Conservation (phyloP, 768 basidiomycete genomes). For the Suillus weaverae region DNA sequence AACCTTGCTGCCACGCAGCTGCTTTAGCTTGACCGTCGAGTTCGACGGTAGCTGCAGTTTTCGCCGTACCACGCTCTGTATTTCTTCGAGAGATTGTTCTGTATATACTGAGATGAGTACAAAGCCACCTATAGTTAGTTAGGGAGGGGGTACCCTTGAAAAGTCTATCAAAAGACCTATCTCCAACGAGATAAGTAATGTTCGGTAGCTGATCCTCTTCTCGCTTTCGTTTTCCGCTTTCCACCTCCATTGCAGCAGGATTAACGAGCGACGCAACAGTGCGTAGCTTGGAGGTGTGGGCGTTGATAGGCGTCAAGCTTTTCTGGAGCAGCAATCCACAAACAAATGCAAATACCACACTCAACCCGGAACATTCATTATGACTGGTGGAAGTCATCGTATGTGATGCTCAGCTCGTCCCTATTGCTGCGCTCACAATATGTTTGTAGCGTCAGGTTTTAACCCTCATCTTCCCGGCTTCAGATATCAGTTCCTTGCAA, state of each 20-base stretch:
- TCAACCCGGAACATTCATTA: conserved; percentile 26
- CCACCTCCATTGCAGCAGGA: conserved; percentile 19
- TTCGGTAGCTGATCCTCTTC: conserved; percentile 22
- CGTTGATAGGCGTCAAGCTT: not conserved
- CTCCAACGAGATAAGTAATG: conserved; percentile 39
- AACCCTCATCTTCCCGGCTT: conserved; percentile 84
- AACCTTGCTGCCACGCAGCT: conserved; percentile 50
- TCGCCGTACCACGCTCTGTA: conserved; percentile 55
- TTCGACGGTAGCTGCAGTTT: conserved; percentile 55
- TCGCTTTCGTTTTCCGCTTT: conserved; percentile 25
- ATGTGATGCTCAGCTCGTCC: conserved; percentile 10
- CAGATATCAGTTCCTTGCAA: conserved; percentile 75
- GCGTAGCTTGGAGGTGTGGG: not conserved
- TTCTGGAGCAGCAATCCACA: conserved; percentile 7
- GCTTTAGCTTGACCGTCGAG: conserved; percentile 41
- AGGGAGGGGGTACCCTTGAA: conserved; percentile 37
- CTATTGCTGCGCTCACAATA: conserved; percentile 5
- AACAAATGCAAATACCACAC: conserved; percentile 26
- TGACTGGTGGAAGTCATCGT: conserved; percentile 35
- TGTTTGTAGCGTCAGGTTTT: conserved; percentile 66
- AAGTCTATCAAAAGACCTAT: conserved; percentile 41
- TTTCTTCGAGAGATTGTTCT: conserved; percentile 64
- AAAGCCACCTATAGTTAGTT: not conserved
- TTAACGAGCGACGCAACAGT: not conserved
- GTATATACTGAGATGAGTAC: conserved; percentile 12